Evolutionary conservation across 2,329 filamentous ascomycete species (phyloP), one percentile per base, ranked within the genome.

Genomic region (Talaromyces sp.): DNA sequence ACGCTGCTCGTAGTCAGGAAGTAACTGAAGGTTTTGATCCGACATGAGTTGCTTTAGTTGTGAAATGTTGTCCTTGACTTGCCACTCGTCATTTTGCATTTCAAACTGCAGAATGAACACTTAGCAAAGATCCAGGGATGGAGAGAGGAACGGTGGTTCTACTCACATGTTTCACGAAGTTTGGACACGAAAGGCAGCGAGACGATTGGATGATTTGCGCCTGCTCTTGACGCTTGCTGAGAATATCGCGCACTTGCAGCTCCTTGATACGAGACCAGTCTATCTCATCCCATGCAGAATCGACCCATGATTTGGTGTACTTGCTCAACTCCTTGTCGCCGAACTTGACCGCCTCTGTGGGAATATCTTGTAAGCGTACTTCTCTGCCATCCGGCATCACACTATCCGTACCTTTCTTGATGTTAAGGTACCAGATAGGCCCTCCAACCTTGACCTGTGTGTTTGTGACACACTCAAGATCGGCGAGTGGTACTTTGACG

Each of bases 11-110:
- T 99, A 99, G 74, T 99, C 94, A 0, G 94, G 94, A 9, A 99
- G 83, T 4, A 99, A 83, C 68, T 97, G 92, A 2, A 99, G 84
- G 68, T 97, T 97, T 70, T 97, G 93, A 70, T 97, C 91, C 1
- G 94, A 97, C 75, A 97, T 91, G 24, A 93, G 81, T 67, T 91
- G 88, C 56, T 92, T 90, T 54, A 99, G 80, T 56, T 92, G 86
- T 13, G 86, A 84, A 63, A 99, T 97, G 64, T 95, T 92, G 70
- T 96, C 91, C 70, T 94, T 90, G 71, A 99, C 91, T 42, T 96
- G 82, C 91, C 93, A 97, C 74, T 97, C 90, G 68, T 97, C 91
- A 67, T 99, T 91, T 66, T 92, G 90, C 89, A 96, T 95, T 57
- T 91, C 89, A 69, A 94, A 97, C 88, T 93, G 55, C 35, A 29